Conservation (phyloP, 768 basidiomycete species). For the Goffeauzyma gilvescens region DNA sequence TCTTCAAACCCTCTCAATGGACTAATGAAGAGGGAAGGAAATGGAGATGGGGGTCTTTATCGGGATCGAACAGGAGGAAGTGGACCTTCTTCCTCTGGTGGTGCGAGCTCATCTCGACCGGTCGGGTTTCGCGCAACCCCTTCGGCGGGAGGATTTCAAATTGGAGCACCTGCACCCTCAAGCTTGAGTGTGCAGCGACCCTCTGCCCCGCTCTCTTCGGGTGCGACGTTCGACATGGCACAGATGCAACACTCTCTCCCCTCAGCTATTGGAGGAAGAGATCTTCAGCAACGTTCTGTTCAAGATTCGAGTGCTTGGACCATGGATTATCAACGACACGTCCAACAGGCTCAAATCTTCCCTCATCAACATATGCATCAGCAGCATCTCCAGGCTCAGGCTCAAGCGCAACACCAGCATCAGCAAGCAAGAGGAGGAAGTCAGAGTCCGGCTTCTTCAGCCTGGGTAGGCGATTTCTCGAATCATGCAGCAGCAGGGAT, state of each 20-base stretch:
- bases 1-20: constrained; percentile 70
- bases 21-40: constrained; percentile 77
- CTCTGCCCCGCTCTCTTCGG: background rate
- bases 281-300: too few relatives aligned
- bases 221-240: background rate
- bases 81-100: constrained; percentile 71
- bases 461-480: constrained; percentile 1
- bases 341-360: background rate
- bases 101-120: constrained; percentile 32
- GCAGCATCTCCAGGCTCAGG: background rate
- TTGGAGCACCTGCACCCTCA: background rate
- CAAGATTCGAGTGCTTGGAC: background rate
- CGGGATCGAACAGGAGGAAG: too few relatives aligned
- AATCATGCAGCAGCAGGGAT: background rate
- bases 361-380: background rate
- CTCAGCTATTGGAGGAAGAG: too few relatives aligned
- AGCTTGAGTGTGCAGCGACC: constrained; percentile 10
- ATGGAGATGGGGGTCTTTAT: too few relatives aligned
- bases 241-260: background rate
- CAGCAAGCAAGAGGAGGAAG: background rate
- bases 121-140: background rate
- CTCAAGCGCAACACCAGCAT: background rate
- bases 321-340: background rate
- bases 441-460: background rate
- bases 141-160: background rate